Base-by-base conservation (phyloP, 1,284 basidiomycete genomes). In the Cutaneotrichosporon dermatis region DNA sequence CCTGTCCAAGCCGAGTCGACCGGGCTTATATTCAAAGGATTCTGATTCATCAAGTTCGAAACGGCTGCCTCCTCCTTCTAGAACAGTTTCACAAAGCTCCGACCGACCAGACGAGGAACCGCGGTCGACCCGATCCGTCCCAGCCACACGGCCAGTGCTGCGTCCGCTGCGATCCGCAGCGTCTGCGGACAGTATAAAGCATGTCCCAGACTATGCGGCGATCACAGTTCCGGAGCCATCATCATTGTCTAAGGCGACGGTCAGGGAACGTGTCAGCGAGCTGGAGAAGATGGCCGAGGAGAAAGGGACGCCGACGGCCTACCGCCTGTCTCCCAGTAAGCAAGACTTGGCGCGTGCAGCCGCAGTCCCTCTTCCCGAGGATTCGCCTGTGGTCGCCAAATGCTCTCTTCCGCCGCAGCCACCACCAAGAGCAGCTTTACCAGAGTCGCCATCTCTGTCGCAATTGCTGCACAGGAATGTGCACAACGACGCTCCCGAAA, bases 1-100 rank as follows among this genome's bases (percentile, higher is more conserved):
- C 1, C 49, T 68, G 9, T 63, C 63, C 12, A 66, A 64, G 46
- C 71, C 69, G 9, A 51, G 57, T 9, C 58, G 71, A 33, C 69
- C 71, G 4, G 40, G 39, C 6, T 60, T 15, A 6, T 33, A 44
- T 10, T 9, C 8, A 8, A 36, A n/a, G 7, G 45, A 41, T 8
- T n/a, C 13, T 35, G 46, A 40, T 5, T 16, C 15, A 34, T 34
- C n/a, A 13, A 39, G 25, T 25, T 34, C 45, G 6, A 33, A 25
- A 5, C 60, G 67, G 6, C 59, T 71, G 43, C 61, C 65, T 4
- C 62, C 25, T 25, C 25, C 25, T 25, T 25, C 25, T 25, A 25
- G 25, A 25, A 25, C 25, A 25, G 25, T 25, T 25, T 25, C 25
- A 25, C 25, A 25, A 25, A 25, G 25, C 25, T 25, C 25, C 25